Percentiles rank a stretch among this genome's conserved stretches.
phyloP scores from a whole-genome alignment of 2,329 filamentous ascomycete species.

The Elsinoe australis region DNA sequence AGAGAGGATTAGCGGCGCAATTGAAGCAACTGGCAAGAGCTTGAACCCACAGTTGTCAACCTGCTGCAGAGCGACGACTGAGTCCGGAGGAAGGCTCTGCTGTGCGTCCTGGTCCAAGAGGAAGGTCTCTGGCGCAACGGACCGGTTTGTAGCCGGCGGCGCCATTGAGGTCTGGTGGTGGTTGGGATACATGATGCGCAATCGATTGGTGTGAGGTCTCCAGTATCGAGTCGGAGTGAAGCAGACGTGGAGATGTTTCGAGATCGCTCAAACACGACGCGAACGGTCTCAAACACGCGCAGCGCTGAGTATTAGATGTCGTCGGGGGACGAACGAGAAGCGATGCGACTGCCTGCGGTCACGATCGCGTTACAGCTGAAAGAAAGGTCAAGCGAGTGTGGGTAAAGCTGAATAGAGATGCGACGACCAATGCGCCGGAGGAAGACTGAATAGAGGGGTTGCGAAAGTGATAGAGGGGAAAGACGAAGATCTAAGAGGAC shows the following conservation, averaged over 20 bases:
- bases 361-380: constrained; percentile 3
- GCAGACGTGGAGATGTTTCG: constrained; percentile 11
- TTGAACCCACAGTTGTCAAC: constrained; percentile 79
- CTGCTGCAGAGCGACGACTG: constrained; percentile 93
- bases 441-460: not conserved
- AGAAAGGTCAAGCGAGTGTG: constrained; percentile 11
- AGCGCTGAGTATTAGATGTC: constrained; percentile 12
- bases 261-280: constrained; percentile 9
- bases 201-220: not conserved
- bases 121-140: constrained; percentile 87
- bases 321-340: not conserved
- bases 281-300: constrained; percentile 9
- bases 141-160: constrained; percentile 61
- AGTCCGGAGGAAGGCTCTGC: constrained; percentile 90
- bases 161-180: constrained; percentile 74
- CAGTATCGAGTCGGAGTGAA: not conserved
- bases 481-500: constrained; percentile 9
- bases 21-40: not conserved
- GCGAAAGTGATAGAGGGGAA: not conserved
- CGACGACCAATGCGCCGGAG: constrained; percentile 11
- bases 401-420: too few relatives aligned
- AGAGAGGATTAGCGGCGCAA: constrained; percentile 25
- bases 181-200: constrained; percentile 39
- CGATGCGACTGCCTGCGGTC: constrained; percentile 17
- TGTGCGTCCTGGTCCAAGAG: constrained; percentile 97